Evolutionary conservation across 2,329 filamentous ascomycete genomes (phyloP), one percentile per base, ranked within the genome.

Genomic region (Colletotrichum tofieldiae): DNA sequence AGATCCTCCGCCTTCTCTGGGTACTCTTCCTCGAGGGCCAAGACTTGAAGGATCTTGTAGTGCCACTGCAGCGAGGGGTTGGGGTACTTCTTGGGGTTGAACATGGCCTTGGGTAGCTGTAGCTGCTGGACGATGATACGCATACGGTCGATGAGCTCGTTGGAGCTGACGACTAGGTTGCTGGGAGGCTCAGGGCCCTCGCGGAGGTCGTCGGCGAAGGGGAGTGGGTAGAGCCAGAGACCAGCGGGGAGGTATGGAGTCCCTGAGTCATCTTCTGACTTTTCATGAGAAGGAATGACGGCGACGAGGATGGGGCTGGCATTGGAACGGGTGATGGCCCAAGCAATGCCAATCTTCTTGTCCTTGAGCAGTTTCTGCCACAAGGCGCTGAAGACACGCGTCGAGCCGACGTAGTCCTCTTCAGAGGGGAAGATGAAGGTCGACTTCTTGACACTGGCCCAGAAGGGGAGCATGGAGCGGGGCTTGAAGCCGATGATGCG

Each of bases 61-160:
- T 98, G 96, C 95, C 96, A 99, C 83, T 99, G 96, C 32, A 99
- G 86, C 11, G 93, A 89, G 12, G 95, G 95, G 74, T 99, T 99
- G 0, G 96, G 94, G 78, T 98, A 98, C 78, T 93, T 96, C 1
- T 86, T 85, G 1, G 96, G 95, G 75, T 97, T 93, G 79, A 97
- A 99, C 41, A 89, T 86, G 7, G 89, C 95, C 78, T 94, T 95
- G 0, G 96, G 96, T 9, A 99, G 89, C 79, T 98, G 94, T 0
- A 98, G 85, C 76, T 97, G 94, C 79, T 96, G 93, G 2, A 98
- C 86, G 5, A 98, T 89, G 7, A 88, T 88, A 59, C 94, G 89
- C 95, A 98, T 98, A 47, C 89, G 87, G 77, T 97, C 94, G 16
- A 93, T 92, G 11, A 98, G 85, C 7, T 89, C 83, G 71, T 95